These are phyloP conservation scores for sweet orange (Citrus sinensis) DNA, from an alignment of 345 rosid species.

Conservation along the genomic window DVS_A1.0 CM039167.1:8663501-8664000, in stretches of 20 bases:
- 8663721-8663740: constrained; percentile 97
- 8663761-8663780: constrained; percentile 94
- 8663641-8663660: no score
- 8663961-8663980: constrained; percentile 29
- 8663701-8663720: background rate
- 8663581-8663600: no score
- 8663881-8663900: constrained; percentile 55
- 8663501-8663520: no score
- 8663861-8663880: constrained; percentile 75
- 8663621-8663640: no score
- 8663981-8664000: constrained; percentile 16
- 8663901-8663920: constrained; percentile 67
- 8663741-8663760: constrained; percentile 81
- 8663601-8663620: no score
- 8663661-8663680: no score
- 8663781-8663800: constrained; percentile 80
- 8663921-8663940: constrained; percentile 56
- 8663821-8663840: constrained; percentile 87
- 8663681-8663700: background rate
- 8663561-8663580: no score
- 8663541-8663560: no score
- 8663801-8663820: constrained; percentile 77
- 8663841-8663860: constrained; percentile 81
- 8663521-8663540: no score
- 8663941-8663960: constrained; percentile 47